Percentiles rank a stretch among this genome's conserved stretches.
Evolutionary conservation across 495 filamentous ascomycete species (phyloP).

Genomic region (Hyaloscypha variabilis): DNA sequence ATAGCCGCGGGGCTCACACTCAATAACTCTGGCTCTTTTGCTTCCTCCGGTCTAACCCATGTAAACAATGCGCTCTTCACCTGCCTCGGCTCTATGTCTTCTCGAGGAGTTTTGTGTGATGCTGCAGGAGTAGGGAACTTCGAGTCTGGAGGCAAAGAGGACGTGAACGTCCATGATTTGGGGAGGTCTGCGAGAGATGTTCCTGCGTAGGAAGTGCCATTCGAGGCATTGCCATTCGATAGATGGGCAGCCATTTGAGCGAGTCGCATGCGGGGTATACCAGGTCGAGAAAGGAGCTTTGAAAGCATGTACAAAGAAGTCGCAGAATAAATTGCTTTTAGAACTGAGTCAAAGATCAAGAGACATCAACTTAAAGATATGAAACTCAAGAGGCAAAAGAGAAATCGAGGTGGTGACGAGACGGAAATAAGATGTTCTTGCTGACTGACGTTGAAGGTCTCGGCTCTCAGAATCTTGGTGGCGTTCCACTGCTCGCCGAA

Average conservation of each 20-base stretch:
- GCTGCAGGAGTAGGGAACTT: slow-evolving; percentile 76
- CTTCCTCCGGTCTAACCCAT: slow-evolving; percentile 78
- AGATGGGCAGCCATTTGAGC: slow-evolving; percentile 59
- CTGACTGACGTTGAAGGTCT: slow-evolving; percentile 10
- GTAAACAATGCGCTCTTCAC: slow-evolving; percentile 89
- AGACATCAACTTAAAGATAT: background rate
- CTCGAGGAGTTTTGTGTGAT: slow-evolving; percentile 78
- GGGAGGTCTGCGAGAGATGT: slow-evolving; percentile 65
- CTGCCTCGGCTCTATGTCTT: slow-evolving; percentile 75
- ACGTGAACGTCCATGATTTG: slow-evolving; percentile 85
- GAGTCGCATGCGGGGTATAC: slow-evolving; percentile 37
- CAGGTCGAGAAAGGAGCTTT: slow-evolving; percentile 33
- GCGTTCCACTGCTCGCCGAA: background rate
- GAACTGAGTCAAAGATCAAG: background rate
- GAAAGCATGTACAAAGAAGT: slow-evolving; percentile 41
- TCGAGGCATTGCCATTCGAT: slow-evolving; percentile 34
- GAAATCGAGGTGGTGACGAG: slow-evolving; percentile 8
- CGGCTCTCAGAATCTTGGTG: background rate
- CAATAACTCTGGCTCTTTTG: slow-evolving; percentile 74
- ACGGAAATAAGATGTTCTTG: slow-evolving; percentile 1
- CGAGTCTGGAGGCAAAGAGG: slow-evolving; percentile 75
- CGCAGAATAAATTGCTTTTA: background rate
- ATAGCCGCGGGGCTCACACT: slow-evolving; percentile 77
- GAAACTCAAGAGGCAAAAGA: background rate
- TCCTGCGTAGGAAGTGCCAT: slow-evolving; percentile 38